Conservation (phyloP, 2,329 filamentous ascomycete genomes). For the Simplicillium sp. region DNA sequence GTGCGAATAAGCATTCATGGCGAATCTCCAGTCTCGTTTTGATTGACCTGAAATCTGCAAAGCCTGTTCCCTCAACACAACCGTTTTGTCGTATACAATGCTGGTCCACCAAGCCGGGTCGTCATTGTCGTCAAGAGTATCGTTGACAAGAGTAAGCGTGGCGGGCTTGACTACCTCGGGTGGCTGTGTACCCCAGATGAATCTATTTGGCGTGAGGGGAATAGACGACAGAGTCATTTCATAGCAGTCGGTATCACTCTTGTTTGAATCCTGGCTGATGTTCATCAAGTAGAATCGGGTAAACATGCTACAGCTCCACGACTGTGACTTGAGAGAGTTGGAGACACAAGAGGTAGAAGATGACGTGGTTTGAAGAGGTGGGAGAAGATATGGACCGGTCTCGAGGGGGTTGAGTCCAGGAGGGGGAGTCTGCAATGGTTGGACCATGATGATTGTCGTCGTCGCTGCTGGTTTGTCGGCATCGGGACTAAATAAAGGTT, state of each 20-base stretch:
- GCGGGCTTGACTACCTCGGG: slow-evolving; percentile 29
- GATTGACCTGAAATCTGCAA: slow-evolving; percentile 17
- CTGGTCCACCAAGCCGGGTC: slow-evolving; percentile 48
- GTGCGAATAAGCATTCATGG: too few relatives aligned
- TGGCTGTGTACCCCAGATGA: slow-evolving; percentile 45
- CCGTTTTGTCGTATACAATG: slow-evolving; percentile 44
- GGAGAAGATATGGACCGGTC: slow-evolving; percentile 46
- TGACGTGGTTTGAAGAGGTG: slow-evolving; percentile 39
- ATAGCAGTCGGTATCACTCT: slow-evolving; percentile 26
- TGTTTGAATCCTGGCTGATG: slow-evolving; percentile 19
- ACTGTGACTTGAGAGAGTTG: slow-evolving; percentile 40
- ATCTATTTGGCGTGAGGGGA: slow-evolving; percentile 26
- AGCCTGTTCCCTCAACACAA: slow-evolving; percentile 37
- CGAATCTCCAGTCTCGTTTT: slow-evolving; percentile 15
- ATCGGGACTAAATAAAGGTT: too few relatives aligned
- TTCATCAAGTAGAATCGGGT: slow-evolving; percentile 33
- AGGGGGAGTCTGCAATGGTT: slow-evolving; percentile 39
- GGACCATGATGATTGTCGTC: slow-evolving; percentile 34
- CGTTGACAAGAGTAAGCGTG: slow-evolving; percentile 38
- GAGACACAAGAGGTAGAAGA: slow-evolving; percentile 47
- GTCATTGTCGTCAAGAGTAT: slow-evolving; percentile 34
- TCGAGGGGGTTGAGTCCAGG: slow-evolving; percentile 40
- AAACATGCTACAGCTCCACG: slow-evolving; percentile 55
- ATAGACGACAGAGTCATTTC: slow-evolving; percentile 27
- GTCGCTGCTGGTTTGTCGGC: slow-evolving; percentile 18